phyloP scores from a whole-genome alignment of 1,284 basidiomycete genomes.

The Fistulina hepatica region DNA sequence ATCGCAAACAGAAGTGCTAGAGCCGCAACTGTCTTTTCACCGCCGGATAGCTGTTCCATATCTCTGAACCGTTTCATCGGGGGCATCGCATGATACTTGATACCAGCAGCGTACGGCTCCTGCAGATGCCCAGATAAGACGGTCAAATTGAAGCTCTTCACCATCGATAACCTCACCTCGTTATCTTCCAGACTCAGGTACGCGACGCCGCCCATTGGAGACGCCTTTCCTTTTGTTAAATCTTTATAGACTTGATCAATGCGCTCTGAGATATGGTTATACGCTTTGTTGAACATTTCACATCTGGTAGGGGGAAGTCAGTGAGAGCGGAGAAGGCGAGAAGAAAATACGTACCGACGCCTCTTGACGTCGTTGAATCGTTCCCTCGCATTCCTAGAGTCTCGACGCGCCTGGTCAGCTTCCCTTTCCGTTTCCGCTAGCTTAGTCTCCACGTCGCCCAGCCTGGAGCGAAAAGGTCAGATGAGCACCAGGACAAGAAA shows the following conservation, averaged over 20 bases:
- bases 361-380: conserved; percentile 85
- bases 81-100: conserved; percentile 99
- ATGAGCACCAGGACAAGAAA: background rate
- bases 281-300: conserved; percentile 93
- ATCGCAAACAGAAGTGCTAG: conserved; percentile 93
- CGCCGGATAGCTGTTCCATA: conserved; percentile 97
- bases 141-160: conserved; percentile 4
- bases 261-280: conserved; percentile 87
- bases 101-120: conserved; percentile 93
- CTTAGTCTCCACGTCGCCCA: conserved; percentile 87
- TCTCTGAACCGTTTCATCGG: conserved; percentile 99
- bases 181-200: conserved; percentile 93
- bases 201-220: conserved; percentile 92
- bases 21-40: conserved; percentile 98
- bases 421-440: conserved; percentile 65
- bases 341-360: conserved; percentile 43
- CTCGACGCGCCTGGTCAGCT: conserved; percentile 69
- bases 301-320: conserved; percentile 23
- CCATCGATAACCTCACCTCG: conserved; percentile 46
- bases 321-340: background rate
- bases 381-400: conserved; percentile 83
- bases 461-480: conserved; percentile 29
- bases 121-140: conserved; percentile 22
- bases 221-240: conserved; percentile 86
- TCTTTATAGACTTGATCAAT: conserved; percentile 98